These are phyloP conservation scores for Arthrobotrys pseudoclavata DNA, from an alignment of 2,329 filamentous ascomycete genomes.

Conservation along the genomic window DNA sequence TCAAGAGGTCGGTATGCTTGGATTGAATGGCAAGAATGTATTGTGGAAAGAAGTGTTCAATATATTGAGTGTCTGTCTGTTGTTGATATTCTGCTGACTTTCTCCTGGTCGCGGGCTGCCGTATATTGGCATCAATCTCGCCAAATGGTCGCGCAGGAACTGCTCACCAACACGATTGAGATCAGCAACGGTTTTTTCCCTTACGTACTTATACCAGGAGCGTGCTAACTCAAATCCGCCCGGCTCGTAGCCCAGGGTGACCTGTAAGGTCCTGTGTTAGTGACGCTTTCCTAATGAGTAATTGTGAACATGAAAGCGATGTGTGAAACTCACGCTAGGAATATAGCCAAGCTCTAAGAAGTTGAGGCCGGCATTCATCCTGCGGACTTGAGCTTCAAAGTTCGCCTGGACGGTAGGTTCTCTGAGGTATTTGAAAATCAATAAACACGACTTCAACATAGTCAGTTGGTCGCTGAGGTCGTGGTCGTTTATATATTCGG, in stretches of 20 bases:
- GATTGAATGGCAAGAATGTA: constrained; percentile 41
- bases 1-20: constrained; percentile 34
- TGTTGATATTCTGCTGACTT: constrained; percentile 16
- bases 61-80: constrained; percentile 36
- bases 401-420: constrained; percentile 27
- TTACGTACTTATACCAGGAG: no score
- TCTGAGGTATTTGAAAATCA: constrained; percentile 51
- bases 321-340: constrained; percentile 38
- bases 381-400: constrained; percentile 44
- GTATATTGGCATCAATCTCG: constrained; percentile 30
- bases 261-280: constrained; percentile 40
- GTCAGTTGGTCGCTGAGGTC: constrained; percentile 12
- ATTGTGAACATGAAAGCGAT: constrained; percentile 7
- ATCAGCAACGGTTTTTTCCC: constrained; percentile 10
- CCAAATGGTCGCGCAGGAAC: constrained; percentile 42
- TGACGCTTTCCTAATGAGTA: constrained; percentile 8
- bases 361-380: constrained; percentile 35
- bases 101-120: constrained; percentile 26
- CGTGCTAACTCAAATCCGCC: no score
- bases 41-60: constrained; percentile 39
- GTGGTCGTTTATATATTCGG: neutral
- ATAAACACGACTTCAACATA: constrained; percentile 37
- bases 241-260: no score
- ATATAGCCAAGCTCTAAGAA: constrained; percentile 39
- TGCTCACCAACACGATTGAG: constrained; percentile 35